Evolutionary conservation across 345 rosid species (phyloP).

Genomic region (Luvunga scandens): DNA sequence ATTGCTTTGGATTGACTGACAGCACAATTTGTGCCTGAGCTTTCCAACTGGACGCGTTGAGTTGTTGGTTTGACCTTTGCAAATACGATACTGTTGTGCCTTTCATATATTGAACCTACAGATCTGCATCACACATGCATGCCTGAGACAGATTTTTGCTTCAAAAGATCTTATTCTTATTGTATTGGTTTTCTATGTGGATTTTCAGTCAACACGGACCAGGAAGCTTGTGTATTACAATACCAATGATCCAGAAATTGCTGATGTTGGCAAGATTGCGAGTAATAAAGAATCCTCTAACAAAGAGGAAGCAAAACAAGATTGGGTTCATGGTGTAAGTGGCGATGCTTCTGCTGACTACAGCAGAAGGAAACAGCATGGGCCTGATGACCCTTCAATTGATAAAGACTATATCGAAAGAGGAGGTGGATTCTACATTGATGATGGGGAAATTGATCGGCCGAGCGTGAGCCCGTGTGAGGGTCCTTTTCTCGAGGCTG

Average conservation of each 20-base stretch:
- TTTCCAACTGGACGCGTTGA: neutral
- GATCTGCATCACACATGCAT: neutral
- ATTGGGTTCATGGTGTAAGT: slow-evolving; percentile 1
- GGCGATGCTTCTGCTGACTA: slow-evolving; percentile 14
- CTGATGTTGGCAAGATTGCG: slow-evolving; percentile 32
- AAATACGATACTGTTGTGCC: neutral
- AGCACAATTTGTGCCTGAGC: neutral
- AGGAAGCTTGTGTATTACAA: slow-evolving; percentile 55
- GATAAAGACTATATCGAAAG: slow-evolving; percentile 34
- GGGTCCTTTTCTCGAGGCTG: slow-evolving; percentile 24
- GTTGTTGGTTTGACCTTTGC: neutral
- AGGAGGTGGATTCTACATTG: slow-evolving; percentile 54
- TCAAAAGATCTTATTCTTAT: neutral
- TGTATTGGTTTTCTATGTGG: slow-evolving; percentile 16
- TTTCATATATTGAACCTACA: neutral
- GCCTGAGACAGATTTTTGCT: neutral
- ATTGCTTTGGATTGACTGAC: neutral
- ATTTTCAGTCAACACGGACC: slow-evolving; percentile 60
- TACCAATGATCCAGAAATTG: slow-evolving; percentile 37
- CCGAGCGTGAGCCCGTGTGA: slow-evolving; percentile 16
- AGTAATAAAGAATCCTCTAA: slow-evolving; percentile 20
- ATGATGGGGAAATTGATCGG: slow-evolving; percentile 41
- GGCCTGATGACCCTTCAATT: slow-evolving; percentile 20
- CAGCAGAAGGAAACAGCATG: slow-evolving; percentile 14
- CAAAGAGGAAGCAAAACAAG: slow-evolving; percentile 27